Conservation (phyloP, 208 protist genomes). For the Crithidia acanthocephali region DNA sequence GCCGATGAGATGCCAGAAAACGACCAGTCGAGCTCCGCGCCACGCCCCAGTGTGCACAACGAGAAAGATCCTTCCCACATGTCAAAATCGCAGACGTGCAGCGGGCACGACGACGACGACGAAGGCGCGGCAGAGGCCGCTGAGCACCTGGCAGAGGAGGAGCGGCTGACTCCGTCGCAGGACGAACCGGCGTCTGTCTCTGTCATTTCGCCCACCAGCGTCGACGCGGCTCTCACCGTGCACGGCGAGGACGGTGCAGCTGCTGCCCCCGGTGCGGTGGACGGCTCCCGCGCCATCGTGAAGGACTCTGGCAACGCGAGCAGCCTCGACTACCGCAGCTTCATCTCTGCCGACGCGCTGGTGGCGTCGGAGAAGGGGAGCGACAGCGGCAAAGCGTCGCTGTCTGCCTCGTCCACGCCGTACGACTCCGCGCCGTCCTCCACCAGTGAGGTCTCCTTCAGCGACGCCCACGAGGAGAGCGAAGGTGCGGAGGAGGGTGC, state of each 20-base stretch:
- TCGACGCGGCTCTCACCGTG: not conserved
- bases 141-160: not conserved
- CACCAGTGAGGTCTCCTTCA: not conserved
- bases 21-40: no score
- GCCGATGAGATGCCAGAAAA: no score
- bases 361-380: not conserved
- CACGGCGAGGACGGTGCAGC: not conserved
- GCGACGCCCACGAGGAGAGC: not conserved
- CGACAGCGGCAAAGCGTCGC: not conserved
- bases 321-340: constrained; percentile 6
- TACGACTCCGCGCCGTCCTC: constrained; percentile 3
- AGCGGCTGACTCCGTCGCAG: no score
- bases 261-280: not conserved
- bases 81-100: no score
- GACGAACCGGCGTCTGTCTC: not conserved
- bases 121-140: no score
- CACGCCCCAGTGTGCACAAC: no score
- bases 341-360: constrained; percentile 17
- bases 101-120: no score
- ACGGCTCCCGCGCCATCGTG: not conserved
- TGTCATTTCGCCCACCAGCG: not conserved
- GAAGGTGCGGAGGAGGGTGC: not conserved
- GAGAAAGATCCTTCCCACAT: no score
- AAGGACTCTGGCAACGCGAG: constrained; percentile 3
- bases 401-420: not conserved